Conservation (phyloP, 192 early-diverging fungal genomes). For the Gryganskiella cystojenkinii region DNA sequence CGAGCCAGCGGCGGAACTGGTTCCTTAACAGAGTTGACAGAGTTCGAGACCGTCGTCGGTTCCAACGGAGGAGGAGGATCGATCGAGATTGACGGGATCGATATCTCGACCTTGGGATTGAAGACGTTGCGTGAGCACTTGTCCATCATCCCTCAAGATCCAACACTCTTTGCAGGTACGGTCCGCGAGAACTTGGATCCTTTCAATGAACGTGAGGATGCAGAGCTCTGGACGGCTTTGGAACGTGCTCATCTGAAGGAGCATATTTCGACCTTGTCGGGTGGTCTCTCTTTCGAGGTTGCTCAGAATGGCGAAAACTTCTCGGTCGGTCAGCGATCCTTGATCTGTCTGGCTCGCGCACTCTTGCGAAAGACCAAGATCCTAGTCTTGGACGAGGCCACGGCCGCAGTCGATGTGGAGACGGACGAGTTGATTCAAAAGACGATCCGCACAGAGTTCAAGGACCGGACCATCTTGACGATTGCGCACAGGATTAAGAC, state of each 20-base stretch:
- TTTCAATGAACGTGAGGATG: conserved; percentile 39
- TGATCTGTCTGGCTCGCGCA: conserved; percentile 73
- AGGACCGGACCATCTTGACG: conserved; percentile 48
- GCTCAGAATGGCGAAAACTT: conserved; percentile 81
- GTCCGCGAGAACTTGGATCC: no score
- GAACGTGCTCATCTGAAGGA: conserved; percentile 70
- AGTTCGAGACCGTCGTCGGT: no score
- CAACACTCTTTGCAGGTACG: no score
- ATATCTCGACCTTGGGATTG: no score
- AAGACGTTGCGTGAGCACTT: no score
- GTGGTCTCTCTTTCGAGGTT: conserved; percentile 71
- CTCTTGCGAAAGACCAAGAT: conserved; percentile 53
- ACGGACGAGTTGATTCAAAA: conserved; percentile 58
- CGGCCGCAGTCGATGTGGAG: conserved; percentile 53
- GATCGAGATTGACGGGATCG: no score
- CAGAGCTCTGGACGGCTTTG: conserved; percentile 72
- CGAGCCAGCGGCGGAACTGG: neutral
- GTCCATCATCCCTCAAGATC: no score
- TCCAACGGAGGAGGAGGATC: no score
- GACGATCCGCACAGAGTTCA: conserved; percentile 47
- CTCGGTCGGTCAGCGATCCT: conserved; percentile 79
- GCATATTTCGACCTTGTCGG: conserved; percentile 65
- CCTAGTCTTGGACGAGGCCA: conserved; percentile 53
- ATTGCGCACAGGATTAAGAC: conserved; percentile 71
- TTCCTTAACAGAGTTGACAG: no score